Conservation (phyloP, 2,329 filamentous ascomycete genomes). For the Gliomastix tumulicola region DNA sequence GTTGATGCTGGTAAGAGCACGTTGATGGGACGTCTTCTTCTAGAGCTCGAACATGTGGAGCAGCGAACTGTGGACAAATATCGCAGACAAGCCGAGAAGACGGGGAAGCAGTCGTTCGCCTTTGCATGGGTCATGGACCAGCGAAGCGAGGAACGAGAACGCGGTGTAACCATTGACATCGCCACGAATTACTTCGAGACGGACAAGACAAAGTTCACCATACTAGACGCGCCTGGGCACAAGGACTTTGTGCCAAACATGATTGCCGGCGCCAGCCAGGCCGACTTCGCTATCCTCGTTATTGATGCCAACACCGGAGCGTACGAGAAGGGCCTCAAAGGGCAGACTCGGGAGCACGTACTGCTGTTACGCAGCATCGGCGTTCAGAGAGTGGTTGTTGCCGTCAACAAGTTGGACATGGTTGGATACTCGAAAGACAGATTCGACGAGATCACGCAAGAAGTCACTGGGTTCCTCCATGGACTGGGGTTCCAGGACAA, state of each 20-base stretch:
- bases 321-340: conserved; percentile 88
- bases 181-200: conserved; percentile 94
- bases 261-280: conserved; percentile 94
- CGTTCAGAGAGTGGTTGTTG: conserved; percentile 79
- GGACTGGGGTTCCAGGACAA: conserved; percentile 76
- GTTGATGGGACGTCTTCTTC: conserved; percentile 87
- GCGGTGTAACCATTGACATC: conserved; percentile 94
- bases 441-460: conserved; percentile 78
- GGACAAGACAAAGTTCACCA: conserved; percentile 78
- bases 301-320: conserved; percentile 87
- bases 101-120: conserved; percentile 93
- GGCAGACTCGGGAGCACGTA: conserved; percentile 92
- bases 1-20: conserved; percentile 98
- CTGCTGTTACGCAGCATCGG: conserved; percentile 86
- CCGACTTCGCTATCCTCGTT: conserved; percentile 90
- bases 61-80: conserved; percentile 85
- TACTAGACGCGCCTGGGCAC: conserved; percentile 91
- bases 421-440: conserved; percentile 75
- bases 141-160: conserved; percentile 76
- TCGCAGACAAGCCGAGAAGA: conserved; percentile 78
- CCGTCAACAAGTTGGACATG: conserved; percentile 91
- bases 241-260: conserved; percentile 97
- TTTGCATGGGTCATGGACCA: conserved; percentile 97
- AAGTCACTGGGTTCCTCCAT: conserved; percentile 75
- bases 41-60: conserved; percentile 83